Evolutionary conservation across 2,329 filamentous ascomycete species (phyloP), one percentile per base, ranked within the genome.

Genomic region (Malbranchea zuffiana): DNA sequence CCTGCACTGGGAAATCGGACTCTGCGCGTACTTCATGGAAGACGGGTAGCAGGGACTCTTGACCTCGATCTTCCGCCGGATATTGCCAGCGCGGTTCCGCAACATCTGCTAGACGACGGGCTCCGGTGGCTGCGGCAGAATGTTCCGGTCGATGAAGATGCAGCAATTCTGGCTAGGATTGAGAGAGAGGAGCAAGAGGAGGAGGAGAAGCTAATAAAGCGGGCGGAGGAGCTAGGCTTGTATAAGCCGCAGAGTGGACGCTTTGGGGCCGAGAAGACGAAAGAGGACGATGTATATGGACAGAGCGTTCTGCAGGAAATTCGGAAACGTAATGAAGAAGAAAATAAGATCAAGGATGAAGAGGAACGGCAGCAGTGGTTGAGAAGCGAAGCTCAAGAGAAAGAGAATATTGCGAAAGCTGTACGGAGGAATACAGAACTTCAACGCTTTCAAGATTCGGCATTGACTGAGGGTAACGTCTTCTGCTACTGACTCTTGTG

Each of bases 281-380:
- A 63, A 30, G 50, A 57, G n/a, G 53, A 58, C 15, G 60, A 63
- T 35, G 52, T 60, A 2, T 65, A 58, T 24, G 63, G 63, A 3
- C 56, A 52, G 35, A 65, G 63, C 50, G 53, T 63, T 13, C 40
- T 66, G 12, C 51, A 62, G 35, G 53, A 61, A 34, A 50, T 56
- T 16, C 54, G 62, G 10, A 51, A 60, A 33, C 38, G 50, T 31
- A 66, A 66, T 39, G 59, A 65, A 37, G 56, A 55, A 23, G 49
- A 52, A n/a, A 43, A 59, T 5, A 43, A 60, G 35, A 50, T 56
- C 6, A 57, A 67, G 40, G 64, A 72, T 51, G 60, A 67, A 44
- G 48, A 52, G 27, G 63, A 70, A 47, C 68, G 68, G 26, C 62
- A 61, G 30, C 56, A 62, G 37, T 75, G 72, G 69, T 61, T 72